A percentile compares a stretch with the other conserved stretches of the same genome.
Evolutionary conservation across 768 basidiomycete genomes (phyloP).

Genomic region (Trametes punicea): DNA sequence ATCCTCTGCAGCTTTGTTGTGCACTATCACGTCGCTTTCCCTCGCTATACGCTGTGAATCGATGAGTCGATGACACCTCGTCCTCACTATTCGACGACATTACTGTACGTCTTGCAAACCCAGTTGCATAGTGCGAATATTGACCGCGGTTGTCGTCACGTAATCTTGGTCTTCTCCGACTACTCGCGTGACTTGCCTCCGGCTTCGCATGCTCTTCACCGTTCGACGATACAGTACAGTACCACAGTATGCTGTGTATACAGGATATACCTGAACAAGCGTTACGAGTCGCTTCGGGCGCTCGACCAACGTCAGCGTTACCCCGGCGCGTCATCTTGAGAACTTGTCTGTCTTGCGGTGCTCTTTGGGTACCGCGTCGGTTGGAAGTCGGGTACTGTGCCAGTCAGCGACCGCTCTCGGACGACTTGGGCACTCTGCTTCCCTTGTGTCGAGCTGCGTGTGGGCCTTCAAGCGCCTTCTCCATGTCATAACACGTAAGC

Average conservation of each 20-base stretch:
- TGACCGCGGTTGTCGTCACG: too few relatives aligned
- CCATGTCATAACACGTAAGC: slow-evolving; percentile 11
- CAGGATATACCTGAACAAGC: too few relatives aligned
- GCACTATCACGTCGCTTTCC: slow-evolving; percentile 19
- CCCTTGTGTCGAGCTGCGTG: background rate
- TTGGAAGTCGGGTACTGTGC: slow-evolving; percentile 1
- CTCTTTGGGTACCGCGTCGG: slow-evolving; percentile 6
- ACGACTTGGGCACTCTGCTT: background rate
- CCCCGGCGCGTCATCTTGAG: background rate
- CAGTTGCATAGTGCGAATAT: too few relatives aligned
- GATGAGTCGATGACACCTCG: slow-evolving; percentile 1
- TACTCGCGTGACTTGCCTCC: too few relatives aligned
- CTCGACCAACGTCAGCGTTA: too few relatives aligned
- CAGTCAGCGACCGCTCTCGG: background rate
- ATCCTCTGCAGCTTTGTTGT: slow-evolving; percentile 18
- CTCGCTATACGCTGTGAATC: slow-evolving; percentile 19
- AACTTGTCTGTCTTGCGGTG: background rate
- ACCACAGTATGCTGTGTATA: too few relatives aligned
- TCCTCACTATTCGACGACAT: background rate
- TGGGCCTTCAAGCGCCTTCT: background rate
- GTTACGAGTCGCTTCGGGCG: too few relatives aligned
- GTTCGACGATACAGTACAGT: too few relatives aligned
- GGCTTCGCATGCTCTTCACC: too few relatives aligned
- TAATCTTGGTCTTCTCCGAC: too few relatives aligned
- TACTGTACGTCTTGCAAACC: too few relatives aligned